These are phyloP conservation scores for Crucihimalaya himalaica DNA, from an alignment of 345 rosid species.

Conservation along the genomic window DNA sequence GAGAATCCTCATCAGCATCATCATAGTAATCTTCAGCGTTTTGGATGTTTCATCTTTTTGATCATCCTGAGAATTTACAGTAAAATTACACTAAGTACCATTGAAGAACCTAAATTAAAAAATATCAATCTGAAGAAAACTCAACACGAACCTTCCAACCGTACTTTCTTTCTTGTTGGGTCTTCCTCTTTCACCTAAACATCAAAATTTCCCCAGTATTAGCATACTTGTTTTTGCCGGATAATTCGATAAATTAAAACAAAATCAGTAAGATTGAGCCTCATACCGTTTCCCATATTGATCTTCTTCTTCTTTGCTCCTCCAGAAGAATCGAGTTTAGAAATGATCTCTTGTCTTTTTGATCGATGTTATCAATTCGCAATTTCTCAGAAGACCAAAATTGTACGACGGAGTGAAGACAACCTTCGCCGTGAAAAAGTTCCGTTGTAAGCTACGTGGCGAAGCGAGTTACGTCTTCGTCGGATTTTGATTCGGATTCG, in stretches of 20 bases:
- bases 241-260: not conserved
- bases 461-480: not conserved
- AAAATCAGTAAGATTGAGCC: not conserved
- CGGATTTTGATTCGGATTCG: not conserved
- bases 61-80: conserved; percentile 59
- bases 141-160: conserved; percentile 52
- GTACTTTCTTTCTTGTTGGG: conserved; percentile 66
- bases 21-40: conserved; percentile 51
- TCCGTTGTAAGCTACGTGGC: too few relatives aligned
- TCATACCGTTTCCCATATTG: conserved; percentile 35
- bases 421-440: not conserved
- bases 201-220: not conserved
- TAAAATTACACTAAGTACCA: not conserved
- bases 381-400: not conserved
- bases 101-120: not conserved
- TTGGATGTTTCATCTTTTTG: conserved; percentile 49
- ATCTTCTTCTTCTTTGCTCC: too few relatives aligned
- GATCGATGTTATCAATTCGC: not conserved
- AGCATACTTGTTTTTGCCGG: too few relatives aligned
- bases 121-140: not conserved
- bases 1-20: conserved; percentile 65
- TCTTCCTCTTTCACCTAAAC: conserved; percentile 71
- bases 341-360: not conserved
- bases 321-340: conserved; percentile 18
- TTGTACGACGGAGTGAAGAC: not conserved